Evolutionary conservation across 1,284 basidiomycete genomes (phyloP).

Genomic region (Apiotrichum siamense): DNA sequence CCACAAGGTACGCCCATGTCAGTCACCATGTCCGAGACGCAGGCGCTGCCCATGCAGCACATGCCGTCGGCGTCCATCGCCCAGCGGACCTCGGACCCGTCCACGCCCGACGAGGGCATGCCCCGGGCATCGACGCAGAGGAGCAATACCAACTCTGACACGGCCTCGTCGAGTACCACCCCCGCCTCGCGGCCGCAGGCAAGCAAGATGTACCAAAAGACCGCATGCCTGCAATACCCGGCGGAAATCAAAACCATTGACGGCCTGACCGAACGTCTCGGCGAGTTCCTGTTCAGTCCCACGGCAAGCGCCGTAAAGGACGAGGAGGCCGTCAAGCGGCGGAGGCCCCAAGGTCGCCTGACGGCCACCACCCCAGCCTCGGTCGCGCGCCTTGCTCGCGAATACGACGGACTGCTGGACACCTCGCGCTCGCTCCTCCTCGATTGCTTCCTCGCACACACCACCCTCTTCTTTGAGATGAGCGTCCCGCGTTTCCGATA

Average conservation of each 20-base stretch:
- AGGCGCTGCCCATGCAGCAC: neutral
- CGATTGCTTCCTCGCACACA: conserved; percentile 36
- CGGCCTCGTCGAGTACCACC: neutral
- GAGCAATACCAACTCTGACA: neutral
- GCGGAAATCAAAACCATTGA: conserved; percentile 28
- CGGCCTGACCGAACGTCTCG: conserved; percentile 32
- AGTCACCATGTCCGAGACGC: neutral
- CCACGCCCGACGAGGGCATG: conserved; percentile 17
- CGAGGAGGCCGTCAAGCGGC: conserved; percentile 16
- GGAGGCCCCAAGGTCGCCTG: neutral
- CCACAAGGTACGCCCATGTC: neutral
- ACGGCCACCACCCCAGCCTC: neutral
- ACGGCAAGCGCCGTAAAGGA: conserved; percentile 13
- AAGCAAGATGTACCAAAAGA: conserved; percentile 21
- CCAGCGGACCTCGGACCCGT: neutral
- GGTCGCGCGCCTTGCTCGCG: conserved; percentile 12
- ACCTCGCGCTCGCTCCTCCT: conserved; percentile 29
- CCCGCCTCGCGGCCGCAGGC: neutral
- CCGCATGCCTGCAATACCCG: conserved; percentile 27
- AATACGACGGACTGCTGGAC: conserved; percentile 35
- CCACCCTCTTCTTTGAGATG: conserved; percentile 41
- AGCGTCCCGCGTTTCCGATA: conserved; percentile 39
- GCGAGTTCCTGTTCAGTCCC: conserved; percentile 41
- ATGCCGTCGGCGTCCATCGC: neutral
- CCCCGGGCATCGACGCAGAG: conserved; percentile 15